Conservation (phyloP, 106 monocot genomes). For the Allium cepa region DNA sequence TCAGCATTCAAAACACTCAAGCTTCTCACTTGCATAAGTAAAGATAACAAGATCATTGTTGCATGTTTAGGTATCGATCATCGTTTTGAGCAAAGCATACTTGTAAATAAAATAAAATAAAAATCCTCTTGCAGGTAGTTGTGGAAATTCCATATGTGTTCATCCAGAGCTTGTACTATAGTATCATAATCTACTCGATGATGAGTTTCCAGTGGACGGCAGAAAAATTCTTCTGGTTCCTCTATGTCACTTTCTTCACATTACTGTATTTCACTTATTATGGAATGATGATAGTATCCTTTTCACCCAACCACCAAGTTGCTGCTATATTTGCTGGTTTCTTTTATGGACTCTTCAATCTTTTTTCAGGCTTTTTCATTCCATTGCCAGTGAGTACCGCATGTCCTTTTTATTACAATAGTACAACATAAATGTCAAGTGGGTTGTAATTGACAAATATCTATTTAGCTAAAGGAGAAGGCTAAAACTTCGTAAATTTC, state of each 20-base stretch:
- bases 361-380: slow-evolving; percentile 82
- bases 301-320: slow-evolving; percentile 73
- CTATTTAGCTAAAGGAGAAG: background rate
- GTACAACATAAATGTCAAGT: background rate
- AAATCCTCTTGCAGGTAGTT: slow-evolving; percentile 36
- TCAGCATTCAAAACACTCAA: background rate
- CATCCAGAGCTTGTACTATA: slow-evolving; percentile 31
- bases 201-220: slow-evolving; percentile 71
- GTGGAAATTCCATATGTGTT: slow-evolving; percentile 69
- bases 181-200: slow-evolving; percentile 61
- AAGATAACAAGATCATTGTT: background rate
- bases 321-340: slow-evolving; percentile 59
- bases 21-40: background rate
- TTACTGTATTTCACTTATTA: slow-evolving; percentile 83
- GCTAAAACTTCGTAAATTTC: background rate
- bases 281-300: slow-evolving; percentile 76
- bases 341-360: slow-evolving; percentile 66
- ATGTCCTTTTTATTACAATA: background rate
- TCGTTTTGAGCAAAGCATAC: background rate
- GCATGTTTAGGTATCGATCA: background rate
- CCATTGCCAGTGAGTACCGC: slow-evolving; percentile 41
- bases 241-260: slow-evolving; percentile 56
- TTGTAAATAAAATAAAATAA: background rate
- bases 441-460: background rate
- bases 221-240: slow-evolving; percentile 69